phyloP scores from a whole-genome alignment of 2,329 filamentous ascomycete genomes.

The Ophiostoma triangulosporum region DNA sequence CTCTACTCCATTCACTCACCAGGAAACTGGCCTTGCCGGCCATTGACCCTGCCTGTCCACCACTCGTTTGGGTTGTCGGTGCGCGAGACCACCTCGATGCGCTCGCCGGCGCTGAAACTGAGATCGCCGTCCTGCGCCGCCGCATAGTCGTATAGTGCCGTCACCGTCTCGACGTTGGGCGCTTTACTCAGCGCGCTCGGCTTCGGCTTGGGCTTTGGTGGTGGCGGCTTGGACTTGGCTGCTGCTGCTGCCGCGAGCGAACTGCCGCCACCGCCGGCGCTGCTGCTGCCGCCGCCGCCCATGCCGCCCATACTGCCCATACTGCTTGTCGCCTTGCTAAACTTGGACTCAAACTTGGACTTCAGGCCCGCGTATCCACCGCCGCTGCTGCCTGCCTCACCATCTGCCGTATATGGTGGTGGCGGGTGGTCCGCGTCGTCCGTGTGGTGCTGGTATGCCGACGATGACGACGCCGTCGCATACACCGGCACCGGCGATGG shows the following conservation, averaged over 20 bases:
- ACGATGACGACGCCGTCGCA: not conserved
- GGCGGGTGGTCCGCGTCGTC: constrained; percentile 39
- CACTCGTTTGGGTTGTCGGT: constrained; percentile 93
- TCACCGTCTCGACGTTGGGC: constrained; percentile 62
- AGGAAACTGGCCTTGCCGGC: constrained; percentile 82
- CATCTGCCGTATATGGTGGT: constrained; percentile 52
- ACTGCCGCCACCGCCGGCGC: not conserved
- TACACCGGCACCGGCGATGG: not conserved
- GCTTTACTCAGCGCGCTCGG: constrained; percentile 56
- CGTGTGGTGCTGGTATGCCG: constrained; percentile 12
- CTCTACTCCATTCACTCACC: constrained; percentile 51
- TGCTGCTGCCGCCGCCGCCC: too few species aligned
- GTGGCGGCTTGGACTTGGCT: constrained; percentile 53
- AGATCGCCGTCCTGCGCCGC: constrained; percentile 90
- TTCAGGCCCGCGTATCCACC: not conserved
- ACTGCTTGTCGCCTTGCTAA: not conserved
- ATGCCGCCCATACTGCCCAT: constrained; percentile 14
- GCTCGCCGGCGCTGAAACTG: constrained; percentile 75
- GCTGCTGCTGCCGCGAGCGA: constrained; percentile 33
- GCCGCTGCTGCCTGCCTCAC: constrained; percentile 22
- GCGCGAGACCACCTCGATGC: constrained; percentile 73
- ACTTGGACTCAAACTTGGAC: constrained; percentile 2
- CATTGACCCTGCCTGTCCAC: constrained; percentile 78
- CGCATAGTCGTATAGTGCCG: constrained; percentile 90
- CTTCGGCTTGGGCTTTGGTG: constrained; percentile 59